Conservation (phyloP, 2,329 filamentous ascomycete species). For the Colletotrichum lindemuthianum region DNA sequence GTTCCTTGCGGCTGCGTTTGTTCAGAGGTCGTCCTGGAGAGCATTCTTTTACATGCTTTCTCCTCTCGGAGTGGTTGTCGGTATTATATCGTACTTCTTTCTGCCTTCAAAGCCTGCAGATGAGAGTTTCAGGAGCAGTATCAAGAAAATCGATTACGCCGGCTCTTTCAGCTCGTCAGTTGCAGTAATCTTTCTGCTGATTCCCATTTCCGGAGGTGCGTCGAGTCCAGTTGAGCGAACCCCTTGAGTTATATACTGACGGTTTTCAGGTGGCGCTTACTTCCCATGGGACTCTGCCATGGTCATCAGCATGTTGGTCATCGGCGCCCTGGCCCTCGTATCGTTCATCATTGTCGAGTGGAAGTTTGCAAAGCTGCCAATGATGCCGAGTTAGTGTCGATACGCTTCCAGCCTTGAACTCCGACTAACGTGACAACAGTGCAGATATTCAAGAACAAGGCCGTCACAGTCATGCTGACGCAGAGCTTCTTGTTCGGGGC, state of each 20-base stretch:
- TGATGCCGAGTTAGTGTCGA: constrained; percentile 39
- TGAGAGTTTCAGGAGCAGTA: constrained; percentile 56
- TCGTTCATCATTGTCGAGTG: constrained; percentile 42
- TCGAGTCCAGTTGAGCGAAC: background rate
- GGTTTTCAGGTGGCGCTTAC: constrained; percentile 39
- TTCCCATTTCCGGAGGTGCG: constrained; percentile 68
- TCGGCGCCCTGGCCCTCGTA: constrained; percentile 37
- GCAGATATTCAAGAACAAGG: constrained; percentile 62
- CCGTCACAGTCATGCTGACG: constrained; percentile 63
- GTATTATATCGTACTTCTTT: constrained; percentile 56
- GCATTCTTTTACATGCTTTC: constrained; percentile 59
- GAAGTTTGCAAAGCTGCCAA: constrained; percentile 41
- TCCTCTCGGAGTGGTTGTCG: constrained; percentile 58
- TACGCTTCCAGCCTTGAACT: fast-evolving
- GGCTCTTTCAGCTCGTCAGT: constrained; percentile 65
- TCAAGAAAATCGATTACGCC: constrained; percentile 67
- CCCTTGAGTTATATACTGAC: background rate
- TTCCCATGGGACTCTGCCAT: constrained; percentile 41
- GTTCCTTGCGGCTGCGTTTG: constrained; percentile 54
- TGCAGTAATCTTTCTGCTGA: constrained; percentile 68
- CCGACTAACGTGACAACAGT: constrained; percentile 42
- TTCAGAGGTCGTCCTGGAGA: constrained; percentile 51
- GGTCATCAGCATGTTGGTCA: constrained; percentile 40
- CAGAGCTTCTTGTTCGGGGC: constrained; percentile 70
- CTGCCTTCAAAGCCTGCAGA: constrained; percentile 62